Evolutionary conservation across 768 basidiomycete species (phyloP).

Genomic region (Boletus rubropictus): DNA sequence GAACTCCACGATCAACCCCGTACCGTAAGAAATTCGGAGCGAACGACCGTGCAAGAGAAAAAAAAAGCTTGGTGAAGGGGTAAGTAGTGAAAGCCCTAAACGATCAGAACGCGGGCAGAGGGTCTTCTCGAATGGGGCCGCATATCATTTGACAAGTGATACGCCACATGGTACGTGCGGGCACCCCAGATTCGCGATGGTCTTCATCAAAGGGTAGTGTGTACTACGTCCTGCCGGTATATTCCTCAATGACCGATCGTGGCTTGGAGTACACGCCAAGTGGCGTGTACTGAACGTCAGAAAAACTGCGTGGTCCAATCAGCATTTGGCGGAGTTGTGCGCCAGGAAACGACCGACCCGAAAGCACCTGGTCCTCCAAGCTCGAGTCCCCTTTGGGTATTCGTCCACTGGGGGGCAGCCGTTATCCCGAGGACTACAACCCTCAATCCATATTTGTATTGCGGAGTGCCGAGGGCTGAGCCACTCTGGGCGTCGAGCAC

Average conservation of each 20-base stretch:
- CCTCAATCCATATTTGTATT: conserved; percentile 56
- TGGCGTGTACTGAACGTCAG: conserved; percentile 32
- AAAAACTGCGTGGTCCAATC: conserved; percentile 19
- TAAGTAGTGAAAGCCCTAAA: neutral
- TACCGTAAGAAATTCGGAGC: neutral
- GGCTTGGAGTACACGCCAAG: conserved; percentile 40
- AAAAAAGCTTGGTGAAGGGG: neutral
- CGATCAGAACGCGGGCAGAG: neutral
- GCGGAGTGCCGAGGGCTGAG: conserved; percentile 54
- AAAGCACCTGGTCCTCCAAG: conserved; percentile 51
- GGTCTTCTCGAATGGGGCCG: conserved; percentile 2
- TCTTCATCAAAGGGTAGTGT: neutral
- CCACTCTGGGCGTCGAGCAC: conserved; percentile 61
- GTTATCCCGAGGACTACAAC: conserved; percentile 46
- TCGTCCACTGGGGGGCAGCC: conserved; percentile 52
- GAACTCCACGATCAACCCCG: neutral
- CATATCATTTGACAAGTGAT: neutral
- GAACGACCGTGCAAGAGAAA: neutral
- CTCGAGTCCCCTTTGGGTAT: conserved; percentile 43
- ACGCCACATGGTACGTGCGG: neutral
- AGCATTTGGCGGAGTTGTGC: neutral
- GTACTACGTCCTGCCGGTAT: conserved; percentile 12
- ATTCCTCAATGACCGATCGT: conserved; percentile 44
- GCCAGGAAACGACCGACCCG: conserved; percentile 32
- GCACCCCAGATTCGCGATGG: conserved; percentile 6